Percentiles rank a stretch among this genome's conserved stretches.
Evolutionary conservation across 305 asterid genomes (phyloP).

Genomic region (Stenogyne calaminthoides): DNA sequence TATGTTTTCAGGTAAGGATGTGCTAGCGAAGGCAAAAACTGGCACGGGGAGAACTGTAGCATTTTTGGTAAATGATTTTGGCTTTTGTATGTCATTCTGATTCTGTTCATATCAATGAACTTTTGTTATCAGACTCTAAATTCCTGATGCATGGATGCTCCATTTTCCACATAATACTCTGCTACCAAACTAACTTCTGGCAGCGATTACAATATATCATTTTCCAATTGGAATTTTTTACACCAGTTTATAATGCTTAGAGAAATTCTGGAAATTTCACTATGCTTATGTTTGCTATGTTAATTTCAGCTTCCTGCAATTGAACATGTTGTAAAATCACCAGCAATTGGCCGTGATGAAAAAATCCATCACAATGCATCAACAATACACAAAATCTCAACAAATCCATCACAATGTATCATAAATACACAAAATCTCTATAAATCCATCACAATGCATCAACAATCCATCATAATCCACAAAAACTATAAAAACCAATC

Average conservation of each 20-base stretch:
- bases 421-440: too few relatives aligned
- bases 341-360: slow-evolving; percentile 57
- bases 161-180: slow-evolving; percentile 2
- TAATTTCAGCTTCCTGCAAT: slow-evolving; percentile 92
- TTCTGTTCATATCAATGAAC: not conserved
- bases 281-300: slow-evolving; percentile 28
- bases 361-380: too few relatives aligned
- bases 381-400: too few relatives aligned
- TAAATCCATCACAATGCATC: too few relatives aligned
- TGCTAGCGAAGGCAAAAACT: slow-evolving; percentile 95
- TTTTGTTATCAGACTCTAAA: slow-evolving; percentile 7
- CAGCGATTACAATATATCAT: not conserved
- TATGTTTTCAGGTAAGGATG: slow-evolving; percentile 83
- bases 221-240: slow-evolving; percentile 2
- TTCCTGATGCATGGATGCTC: slow-evolving; percentile 8
- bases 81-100: slow-evolving; percentile 20
- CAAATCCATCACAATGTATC: too few relatives aligned
- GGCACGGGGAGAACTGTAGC: slow-evolving; percentile 99
- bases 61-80: slow-evolving; percentile 64
- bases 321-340: slow-evolving; percentile 70
- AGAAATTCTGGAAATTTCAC: slow-evolving; percentile 13
- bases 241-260: slow-evolving; percentile 16
- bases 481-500: too few relatives aligned
- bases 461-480: too few relatives aligned
- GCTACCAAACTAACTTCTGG: not conserved